A percentile compares a stretch with the other conserved stretches of the same genome.
phyloP scores from a whole-genome alignment of 805 yeast genomes.

The Tetrapisispora iriomotensis region DNA sequence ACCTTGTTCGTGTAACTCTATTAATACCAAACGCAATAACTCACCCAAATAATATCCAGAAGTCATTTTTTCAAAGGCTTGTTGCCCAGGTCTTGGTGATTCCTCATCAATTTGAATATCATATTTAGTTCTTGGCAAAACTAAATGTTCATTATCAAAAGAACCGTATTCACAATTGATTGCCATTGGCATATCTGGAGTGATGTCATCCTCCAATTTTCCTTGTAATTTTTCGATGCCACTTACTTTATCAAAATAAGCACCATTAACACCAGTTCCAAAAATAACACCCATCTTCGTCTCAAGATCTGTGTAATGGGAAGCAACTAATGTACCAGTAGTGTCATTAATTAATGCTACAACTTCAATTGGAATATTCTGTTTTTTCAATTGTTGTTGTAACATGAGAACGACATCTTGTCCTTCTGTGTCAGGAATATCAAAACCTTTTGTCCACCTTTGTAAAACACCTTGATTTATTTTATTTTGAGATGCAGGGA shows the following conservation, averaged over 20 bases:
- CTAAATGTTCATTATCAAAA: conserved; percentile 78
- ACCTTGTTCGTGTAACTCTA: conserved; percentile 60
- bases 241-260: conserved; percentile 70
- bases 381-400: conserved; percentile 58
- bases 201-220: conserved; percentile 51
- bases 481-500: conserved; percentile 75
- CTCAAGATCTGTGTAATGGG: conserved; percentile 80
- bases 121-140: conserved; percentile 83
- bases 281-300: conserved; percentile 92
- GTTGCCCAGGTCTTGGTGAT: conserved; percentile 95
- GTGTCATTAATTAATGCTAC: conserved; percentile 94
- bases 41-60: conserved; percentile 96
- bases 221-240: conserved; percentile 79
- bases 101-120: conserved; percentile 72
- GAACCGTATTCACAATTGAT: conserved; percentile 98
- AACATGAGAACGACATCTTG: conserved; percentile 88
- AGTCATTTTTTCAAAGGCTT: conserved; percentile 92
- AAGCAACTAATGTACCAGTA: conserved; percentile 93
- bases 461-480: conserved; percentile 82
- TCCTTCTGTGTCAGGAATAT: conserved; percentile 88
- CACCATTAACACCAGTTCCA: conserved; percentile 97
- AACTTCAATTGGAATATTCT: conserved; percentile 67
- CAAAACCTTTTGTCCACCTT: conserved; percentile 97
- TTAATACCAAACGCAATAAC: conserved; percentile 65
- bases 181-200: conserved; percentile 68